Percentiles rank a stretch among this genome's conserved stretches.
Evolutionary conservation across 805 yeast genomes (phyloP).

Genomic region (Candida coleopterorum): DNA sequence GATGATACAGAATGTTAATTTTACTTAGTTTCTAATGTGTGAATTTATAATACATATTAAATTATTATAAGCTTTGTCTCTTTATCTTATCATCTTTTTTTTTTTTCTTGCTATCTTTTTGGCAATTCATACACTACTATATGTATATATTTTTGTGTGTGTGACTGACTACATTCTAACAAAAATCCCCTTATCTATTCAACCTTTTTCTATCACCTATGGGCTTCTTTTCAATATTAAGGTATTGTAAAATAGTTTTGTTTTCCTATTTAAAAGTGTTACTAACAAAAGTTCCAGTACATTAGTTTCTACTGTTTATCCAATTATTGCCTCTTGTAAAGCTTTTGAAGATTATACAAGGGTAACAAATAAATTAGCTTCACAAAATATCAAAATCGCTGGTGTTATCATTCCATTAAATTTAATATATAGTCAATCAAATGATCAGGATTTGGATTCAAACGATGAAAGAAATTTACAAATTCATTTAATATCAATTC

Average conservation of each 20-base stretch:
- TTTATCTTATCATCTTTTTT: too few relatives aligned
- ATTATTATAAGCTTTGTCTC: too few relatives aligned
- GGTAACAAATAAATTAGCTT: slow-evolving; percentile 23
- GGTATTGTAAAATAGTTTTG: too few relatives aligned
- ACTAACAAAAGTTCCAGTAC: slow-evolving; percentile 18
- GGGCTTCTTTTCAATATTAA: slow-evolving; percentile 17
- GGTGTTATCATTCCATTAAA: slow-evolving; percentile 29
- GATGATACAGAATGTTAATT: too few relatives aligned
- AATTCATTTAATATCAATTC: slow-evolving; percentile 21
- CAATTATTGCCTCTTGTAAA: slow-evolving; percentile 55
- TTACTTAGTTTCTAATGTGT: too few relatives aligned
- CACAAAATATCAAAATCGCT: slow-evolving; percentile 29
- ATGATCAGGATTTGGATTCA: slow-evolving; percentile 11
- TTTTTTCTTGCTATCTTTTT: too few relatives aligned
- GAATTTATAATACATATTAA: too few relatives aligned
- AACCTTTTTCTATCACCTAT: slow-evolving; percentile 3
- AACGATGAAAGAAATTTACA: slow-evolving; percentile 15
- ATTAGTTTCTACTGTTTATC: slow-evolving; percentile 47
- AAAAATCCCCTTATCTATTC: slow-evolving; percentile 1
- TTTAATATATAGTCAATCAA: slow-evolving; percentile 13
- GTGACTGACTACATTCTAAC: too few relatives aligned
- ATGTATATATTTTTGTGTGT: too few relatives aligned
- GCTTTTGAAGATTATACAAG: slow-evolving; percentile 45
- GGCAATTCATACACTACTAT: too few relatives aligned
- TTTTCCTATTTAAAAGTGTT: too few relatives aligned